phyloP scores from a whole-genome alignment of 2,329 filamentous ascomycete genomes.

The Trichoderma guizhouense region DNA sequence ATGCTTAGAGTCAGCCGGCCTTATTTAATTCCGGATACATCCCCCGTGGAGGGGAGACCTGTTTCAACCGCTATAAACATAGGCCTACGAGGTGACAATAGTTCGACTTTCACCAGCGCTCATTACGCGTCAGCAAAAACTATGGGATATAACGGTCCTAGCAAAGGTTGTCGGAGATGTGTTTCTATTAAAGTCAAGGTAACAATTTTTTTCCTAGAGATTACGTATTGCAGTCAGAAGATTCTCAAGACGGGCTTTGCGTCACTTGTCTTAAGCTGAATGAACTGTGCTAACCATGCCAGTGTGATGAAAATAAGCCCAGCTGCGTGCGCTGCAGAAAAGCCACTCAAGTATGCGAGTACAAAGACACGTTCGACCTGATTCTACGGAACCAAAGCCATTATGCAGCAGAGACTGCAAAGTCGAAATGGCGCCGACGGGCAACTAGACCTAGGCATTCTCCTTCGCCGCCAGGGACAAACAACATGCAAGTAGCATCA shows the following conservation, averaged over 20 bases:
- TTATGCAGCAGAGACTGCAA: neutral
- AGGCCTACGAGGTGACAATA: too few relatives aligned
- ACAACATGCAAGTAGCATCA: neutral
- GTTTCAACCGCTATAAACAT: neutral
- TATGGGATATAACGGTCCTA: neutral
- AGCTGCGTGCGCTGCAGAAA: neutral
- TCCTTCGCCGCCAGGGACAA: neutral
- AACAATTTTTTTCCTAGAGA: neutral
- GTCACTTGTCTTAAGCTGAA: neutral
- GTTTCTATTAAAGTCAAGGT: neutral
- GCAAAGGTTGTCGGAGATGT: neutral
- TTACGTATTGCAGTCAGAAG: neutral
- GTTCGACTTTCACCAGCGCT: neutral
- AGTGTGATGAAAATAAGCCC: neutral
- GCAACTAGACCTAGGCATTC: neutral
- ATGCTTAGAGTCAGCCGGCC: neutral
- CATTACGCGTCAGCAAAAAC: neutral
- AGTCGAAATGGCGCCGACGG: neutral
- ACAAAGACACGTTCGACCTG: neutral
- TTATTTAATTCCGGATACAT: neutral
- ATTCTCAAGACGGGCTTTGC: neutral
- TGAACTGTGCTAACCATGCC: neutral
- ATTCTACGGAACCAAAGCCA: neutral
- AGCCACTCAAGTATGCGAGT: neutral
- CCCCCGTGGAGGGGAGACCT: too few relatives aligned